These are phyloP conservation scores for Tulasnella calospora DNA, from an alignment of 768 basidiomycete genomes.

Conservation along the genomic window DNA sequence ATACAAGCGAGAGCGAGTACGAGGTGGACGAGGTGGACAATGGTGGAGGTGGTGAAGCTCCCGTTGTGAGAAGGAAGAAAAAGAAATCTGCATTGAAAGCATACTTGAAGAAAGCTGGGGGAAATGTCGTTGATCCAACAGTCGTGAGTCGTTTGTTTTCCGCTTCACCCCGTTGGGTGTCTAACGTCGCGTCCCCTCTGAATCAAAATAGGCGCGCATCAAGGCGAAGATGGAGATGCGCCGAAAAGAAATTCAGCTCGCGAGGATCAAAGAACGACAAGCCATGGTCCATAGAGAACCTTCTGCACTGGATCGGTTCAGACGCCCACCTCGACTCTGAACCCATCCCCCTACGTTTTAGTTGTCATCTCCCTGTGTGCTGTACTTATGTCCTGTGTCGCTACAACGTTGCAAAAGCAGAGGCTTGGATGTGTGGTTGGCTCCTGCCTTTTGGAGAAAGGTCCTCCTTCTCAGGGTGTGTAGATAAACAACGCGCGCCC, in stretches of 20 bases:
- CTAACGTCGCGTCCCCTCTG: not conserved
- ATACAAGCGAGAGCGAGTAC: constrained; percentile 33
- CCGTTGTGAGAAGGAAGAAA: constrained; percentile 64
- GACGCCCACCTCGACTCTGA: not conserved
- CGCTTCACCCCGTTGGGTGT: not conserved
- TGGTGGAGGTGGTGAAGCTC: not conserved
- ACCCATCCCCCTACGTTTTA: not conserved
- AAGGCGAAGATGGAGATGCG: constrained; percentile 54
- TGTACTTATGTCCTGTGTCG: not conserved
- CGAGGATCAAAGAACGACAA: constrained; percentile 28
- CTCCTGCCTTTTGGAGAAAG: not conserved
- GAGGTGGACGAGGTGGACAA: constrained; percentile 39
- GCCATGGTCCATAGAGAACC: not conserved
- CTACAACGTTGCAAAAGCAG: not conserved
- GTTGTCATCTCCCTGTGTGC: not conserved
- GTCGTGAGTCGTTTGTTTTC: constrained; percentile 48
- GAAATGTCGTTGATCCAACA: constrained; percentile 88
- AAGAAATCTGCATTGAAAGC: constrained; percentile 51
- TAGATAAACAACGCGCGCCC: not conserved
- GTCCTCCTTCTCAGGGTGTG: not conserved
- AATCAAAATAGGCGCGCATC: constrained; percentile 58
- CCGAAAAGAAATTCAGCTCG: constrained; percentile 34
- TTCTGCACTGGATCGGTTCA: constrained; percentile 42
- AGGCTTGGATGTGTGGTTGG: not conserved
- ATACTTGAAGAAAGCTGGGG: constrained; percentile 79